A percentile compares a stretch with the other conserved stretches of the same genome.
phyloP scores from a whole-genome alignment of 768 basidiomycete species.

The Mycena vitilis region DNA sequence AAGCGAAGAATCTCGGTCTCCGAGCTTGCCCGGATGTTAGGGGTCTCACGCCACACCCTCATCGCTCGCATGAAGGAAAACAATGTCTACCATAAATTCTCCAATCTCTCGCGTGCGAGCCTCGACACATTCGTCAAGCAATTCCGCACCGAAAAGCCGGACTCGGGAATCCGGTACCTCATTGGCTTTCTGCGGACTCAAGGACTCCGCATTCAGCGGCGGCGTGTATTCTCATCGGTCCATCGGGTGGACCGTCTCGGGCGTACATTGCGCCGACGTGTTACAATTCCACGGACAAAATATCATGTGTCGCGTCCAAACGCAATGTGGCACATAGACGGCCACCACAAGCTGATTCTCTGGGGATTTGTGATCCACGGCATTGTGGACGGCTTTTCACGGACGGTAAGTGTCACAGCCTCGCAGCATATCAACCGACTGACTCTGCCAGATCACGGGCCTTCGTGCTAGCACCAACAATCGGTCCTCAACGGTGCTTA shows the following conservation, averaged over 20 bases:
- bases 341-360: conserved; percentile 37
- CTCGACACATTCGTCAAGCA: conserved; percentile 5
- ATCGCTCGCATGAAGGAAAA: not conserved
- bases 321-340: conserved; percentile 41
- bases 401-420: conserved; percentile 39
- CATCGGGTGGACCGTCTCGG: conserved; percentile 40
- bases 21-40: not conserved
- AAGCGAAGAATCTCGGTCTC: not conserved
- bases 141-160: conserved; percentile 3
- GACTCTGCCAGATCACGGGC: conserved; percentile 13
- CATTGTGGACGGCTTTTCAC: conserved; percentile 45
- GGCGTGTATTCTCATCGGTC: conserved; percentile 33
- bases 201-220: conserved; percentile 37
- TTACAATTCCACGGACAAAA: conserved; percentile 19
- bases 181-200: conserved; percentile 36
- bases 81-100: conserved; percentile 7
- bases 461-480: conserved; percentile 35
- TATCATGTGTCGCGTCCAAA: conserved; percentile 39
- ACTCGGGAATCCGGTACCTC: conserved; percentile 41
- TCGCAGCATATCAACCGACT: not conserved
- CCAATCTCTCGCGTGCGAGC: not conserved
- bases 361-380: conserved; percentile 45
- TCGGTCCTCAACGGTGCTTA: conserved; percentile 17
- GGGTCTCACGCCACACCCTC: not conserved
- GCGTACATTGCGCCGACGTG: conserved; percentile 29